These are phyloP conservation scores for Pontederia crassipes DNA, from an alignment of 176 grass and related monocot genomes.

Conservation along the genomic window DNA sequence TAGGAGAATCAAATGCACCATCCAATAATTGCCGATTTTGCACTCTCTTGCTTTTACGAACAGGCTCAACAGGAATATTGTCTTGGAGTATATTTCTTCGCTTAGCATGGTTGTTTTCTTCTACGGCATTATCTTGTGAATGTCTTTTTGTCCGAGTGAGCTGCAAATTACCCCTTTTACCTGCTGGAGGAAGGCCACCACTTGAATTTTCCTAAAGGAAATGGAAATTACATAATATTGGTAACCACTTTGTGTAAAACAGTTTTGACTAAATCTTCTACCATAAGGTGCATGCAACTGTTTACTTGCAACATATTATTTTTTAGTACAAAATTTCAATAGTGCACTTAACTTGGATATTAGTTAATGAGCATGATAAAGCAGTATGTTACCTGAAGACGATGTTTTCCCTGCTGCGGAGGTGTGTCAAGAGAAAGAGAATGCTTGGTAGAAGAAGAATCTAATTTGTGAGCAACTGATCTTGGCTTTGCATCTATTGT, in stretches of 20 bases:
- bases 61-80: constrained; percentile 33
- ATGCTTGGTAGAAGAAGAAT: constrained; percentile 27
- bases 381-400: constrained; percentile 20
- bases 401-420: constrained; percentile 26
- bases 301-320: too few relatives aligned
- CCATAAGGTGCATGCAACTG: too few relatives aligned
- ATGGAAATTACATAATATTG: too few relatives aligned
- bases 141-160: constrained; percentile 23
- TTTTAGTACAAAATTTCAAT: too few relatives aligned
- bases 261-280: too few relatives aligned
- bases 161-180: too few relatives aligned
- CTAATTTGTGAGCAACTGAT: constrained; percentile 7
- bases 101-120: constrained; percentile 26
- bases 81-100: constrained; percentile 28
- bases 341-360: neutral
- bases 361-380: neutral
- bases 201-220: too few relatives aligned
- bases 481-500: constrained; percentile 24
- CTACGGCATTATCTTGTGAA: constrained; percentile 20
- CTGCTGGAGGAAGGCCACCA: too few relatives aligned
- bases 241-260: too few relatives aligned
- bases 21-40: constrained; percentile 40
- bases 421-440: constrained; percentile 23
- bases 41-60: constrained; percentile 67
- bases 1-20: constrained; percentile 43